These are phyloP conservation scores for Xylaria sp. DNA, from an alignment of 495 filamentous ascomycete genomes.

Conservation along the genomic window DNA sequence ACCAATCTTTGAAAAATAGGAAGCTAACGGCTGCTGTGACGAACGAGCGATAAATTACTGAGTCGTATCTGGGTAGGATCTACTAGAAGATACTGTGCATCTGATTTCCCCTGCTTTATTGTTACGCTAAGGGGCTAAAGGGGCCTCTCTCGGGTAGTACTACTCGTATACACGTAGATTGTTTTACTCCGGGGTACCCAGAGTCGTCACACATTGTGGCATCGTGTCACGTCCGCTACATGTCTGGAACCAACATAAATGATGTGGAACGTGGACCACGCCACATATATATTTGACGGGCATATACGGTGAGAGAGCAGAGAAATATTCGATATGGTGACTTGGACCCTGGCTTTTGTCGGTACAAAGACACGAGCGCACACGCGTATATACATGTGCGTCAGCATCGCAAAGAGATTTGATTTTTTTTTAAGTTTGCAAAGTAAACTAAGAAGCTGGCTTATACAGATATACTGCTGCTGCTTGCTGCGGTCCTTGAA, in stretches of 20 bases:
- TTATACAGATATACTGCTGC: background rate
- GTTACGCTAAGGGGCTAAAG: background rate
- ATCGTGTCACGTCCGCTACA: background rate
- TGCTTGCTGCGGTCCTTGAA: background rate
- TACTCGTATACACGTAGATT: background rate
- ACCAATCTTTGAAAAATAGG: background rate
- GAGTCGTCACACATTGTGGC: background rate
- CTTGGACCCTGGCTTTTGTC: background rate
- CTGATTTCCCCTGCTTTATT: background rate
- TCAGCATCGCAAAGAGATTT: background rate
- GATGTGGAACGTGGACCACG: background rate
- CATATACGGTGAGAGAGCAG: background rate
- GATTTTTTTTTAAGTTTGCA: background rate
- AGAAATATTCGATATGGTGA: too few species aligned
- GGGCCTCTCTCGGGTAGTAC: background rate
- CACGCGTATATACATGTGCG: background rate
- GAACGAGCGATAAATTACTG: background rate
- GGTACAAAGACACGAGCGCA: background rate
- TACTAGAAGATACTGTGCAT: background rate
- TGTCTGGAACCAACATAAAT: background rate
- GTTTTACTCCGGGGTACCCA: too few species aligned
- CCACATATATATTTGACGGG: background rate
- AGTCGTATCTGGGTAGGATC: background rate
- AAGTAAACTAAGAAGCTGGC: background rate
- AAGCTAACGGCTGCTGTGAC: background rate